These are phyloP conservation scores for Vigna radiata DNA, from an alignment of 306 rosid species.

Conservation along the genomic window DNA sequence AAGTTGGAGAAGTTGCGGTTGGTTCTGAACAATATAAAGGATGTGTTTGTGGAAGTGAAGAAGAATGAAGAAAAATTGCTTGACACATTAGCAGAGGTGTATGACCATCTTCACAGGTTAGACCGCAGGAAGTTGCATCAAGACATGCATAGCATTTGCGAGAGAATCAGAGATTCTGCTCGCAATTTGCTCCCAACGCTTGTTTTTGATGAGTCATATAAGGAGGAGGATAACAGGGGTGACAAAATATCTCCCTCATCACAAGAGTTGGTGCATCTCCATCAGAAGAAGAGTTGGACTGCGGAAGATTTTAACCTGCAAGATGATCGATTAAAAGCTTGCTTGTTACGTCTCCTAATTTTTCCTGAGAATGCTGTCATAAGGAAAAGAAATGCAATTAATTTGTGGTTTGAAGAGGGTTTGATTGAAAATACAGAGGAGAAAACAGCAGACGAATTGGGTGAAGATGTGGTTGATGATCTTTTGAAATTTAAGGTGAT, in stretches of 20 bases:
- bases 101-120: not conserved
- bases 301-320: fast-evolving
- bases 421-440: fast-evolving
- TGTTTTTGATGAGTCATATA: not conserved
- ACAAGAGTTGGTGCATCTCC: no score
- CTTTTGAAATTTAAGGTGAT: constrained; percentile 27
- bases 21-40: not conserved
- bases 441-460: no score
- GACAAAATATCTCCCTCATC: not conserved
- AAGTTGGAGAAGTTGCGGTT: not conserved
- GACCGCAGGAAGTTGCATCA: not conserved
- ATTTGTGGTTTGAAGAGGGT: constrained; percentile 54
- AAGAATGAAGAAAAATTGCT: not conserved
- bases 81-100: not conserved
- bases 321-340: no score
- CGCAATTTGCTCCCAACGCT: not conserved
- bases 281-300: no score
- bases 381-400: constrained; percentile 44
- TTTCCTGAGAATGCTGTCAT: constrained; percentile 51
- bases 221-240: not conserved
- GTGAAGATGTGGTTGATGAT: not conserved
- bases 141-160: not conserved
- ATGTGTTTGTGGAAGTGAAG: not conserved
- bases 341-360: constrained; percentile 38
- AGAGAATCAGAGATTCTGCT: not conserved